Evolutionary conservation across 2,329 filamentous ascomycete species (phyloP), one percentile per base, ranked within the genome.

Genomic region (Microsporum audouinii): DNA sequence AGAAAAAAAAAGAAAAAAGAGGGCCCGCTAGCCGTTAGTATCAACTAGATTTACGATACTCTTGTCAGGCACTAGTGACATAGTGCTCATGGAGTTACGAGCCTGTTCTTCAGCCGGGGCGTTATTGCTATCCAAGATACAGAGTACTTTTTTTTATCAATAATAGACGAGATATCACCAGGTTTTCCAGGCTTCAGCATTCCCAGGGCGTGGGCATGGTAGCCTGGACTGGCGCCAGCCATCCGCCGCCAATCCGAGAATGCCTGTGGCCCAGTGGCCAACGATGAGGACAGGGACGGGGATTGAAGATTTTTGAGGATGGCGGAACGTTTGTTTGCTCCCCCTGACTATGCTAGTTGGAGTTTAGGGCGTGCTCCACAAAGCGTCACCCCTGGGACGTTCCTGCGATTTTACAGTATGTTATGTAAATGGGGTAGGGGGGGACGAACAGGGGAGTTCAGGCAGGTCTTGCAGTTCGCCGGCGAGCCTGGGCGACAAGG

Each of bases 21-120:
- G 36, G 36, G 33, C 29, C 49, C 31, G 49, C 49, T 34, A 55
- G 49, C 49, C 49, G 49, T 55, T 55, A 55, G 49, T 12, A 55
- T 49, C 45, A 49, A 49, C 45, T 49, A 49, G 45, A 31, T 49
- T 49, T 49, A 49, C 45, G 49, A 55, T 55, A 55, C 49, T 55
- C 31, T 55, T 17, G 29, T 31, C 10, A 45, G 27, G 10, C 45
- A 49, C 45, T 49, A 49, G 45, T 49, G 23, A 49, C 45, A 31
- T 23, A 23, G 17, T 23, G 17, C 17, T 23, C 17, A 27, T 29
- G 45, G 23, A 49, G 45, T 49, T 36, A 49, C 45, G 27, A 49
- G 45, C 45, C 31, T 49, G 45, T 49, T 49, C 45, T 49, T 49
- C 45, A 29, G 27, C 23, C 23, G 27, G 45, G 45, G 39, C 39